Percentiles rank a stretch among this genome's conserved stretches.
phyloP scores from a whole-genome alignment of 495 filamentous ascomycete species.

The Elaphomyces granulatus region DNA sequence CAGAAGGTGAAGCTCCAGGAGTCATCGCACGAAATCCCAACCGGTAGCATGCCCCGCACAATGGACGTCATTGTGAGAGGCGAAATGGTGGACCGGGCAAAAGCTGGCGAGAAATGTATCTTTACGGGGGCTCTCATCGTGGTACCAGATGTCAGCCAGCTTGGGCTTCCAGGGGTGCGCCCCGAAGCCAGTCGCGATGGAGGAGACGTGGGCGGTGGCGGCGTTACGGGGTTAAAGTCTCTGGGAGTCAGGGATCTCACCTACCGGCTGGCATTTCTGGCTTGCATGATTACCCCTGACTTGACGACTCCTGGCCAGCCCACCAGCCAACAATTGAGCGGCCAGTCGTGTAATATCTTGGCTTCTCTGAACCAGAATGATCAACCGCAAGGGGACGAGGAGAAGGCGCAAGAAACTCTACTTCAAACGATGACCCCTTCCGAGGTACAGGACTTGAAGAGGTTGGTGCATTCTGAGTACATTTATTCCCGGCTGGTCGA shows the following conservation, averaged over 20 bases:
- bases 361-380: constrained; percentile 62
- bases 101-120: constrained; percentile 94
- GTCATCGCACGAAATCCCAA: constrained; percentile 95
- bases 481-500: constrained; percentile 90
- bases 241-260: constrained; percentile 91
- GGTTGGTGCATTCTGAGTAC: constrained; percentile 88
- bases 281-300: constrained; percentile 94
- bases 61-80: constrained; percentile 97
- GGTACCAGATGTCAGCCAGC: constrained; percentile 90
- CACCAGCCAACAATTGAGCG: constrained; percentile 48
- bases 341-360: constrained; percentile 65
- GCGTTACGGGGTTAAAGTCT: constrained; percentile 78
- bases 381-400: constrained; percentile 52
- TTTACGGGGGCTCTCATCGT: constrained; percentile 96
- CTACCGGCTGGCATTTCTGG: constrained; percentile 91
- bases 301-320: constrained; percentile 60
- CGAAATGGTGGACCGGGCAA: constrained; percentile 93
- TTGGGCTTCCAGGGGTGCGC: constrained; percentile 75
- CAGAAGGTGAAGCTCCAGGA: constrained; percentile 96
- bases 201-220: constrained; percentile 64
- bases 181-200: constrained; percentile 78
- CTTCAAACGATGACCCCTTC: constrained; percentile 64
- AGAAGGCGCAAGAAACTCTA: constrained; percentile 78
- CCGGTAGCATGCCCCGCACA: constrained; percentile 94
- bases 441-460: constrained; percentile 82